phyloP scores from a whole-genome alignment of 2,329 filamentous ascomycete genomes.

The Xylaria arbuscula region DNA sequence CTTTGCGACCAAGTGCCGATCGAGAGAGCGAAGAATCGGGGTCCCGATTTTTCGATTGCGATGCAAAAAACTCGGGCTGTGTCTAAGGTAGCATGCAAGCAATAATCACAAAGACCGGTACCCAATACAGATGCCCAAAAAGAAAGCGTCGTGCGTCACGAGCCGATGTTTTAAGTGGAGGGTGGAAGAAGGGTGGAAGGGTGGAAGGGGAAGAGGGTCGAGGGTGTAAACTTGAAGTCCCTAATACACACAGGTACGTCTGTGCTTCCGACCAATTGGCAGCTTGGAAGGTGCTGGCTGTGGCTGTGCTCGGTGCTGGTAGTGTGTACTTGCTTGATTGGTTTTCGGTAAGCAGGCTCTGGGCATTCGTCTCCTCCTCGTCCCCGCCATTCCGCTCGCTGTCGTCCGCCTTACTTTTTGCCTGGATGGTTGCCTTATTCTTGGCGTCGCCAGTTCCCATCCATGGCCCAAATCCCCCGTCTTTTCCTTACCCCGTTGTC shows the following conservation, averaged over 20 bases:
- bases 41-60: background rate
- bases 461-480: slow-evolving; percentile 12
- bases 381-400: background rate
- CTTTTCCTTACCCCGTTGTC: background rate
- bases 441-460: slow-evolving; percentile 29
- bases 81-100: background rate
- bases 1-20: slow-evolving; percentile 11
- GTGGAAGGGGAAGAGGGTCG: background rate
- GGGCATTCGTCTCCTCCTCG: background rate
- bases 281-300: background rate
- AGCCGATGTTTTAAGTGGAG: slow-evolving; percentile 7
- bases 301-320: slow-evolving; percentile 18
- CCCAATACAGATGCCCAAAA: slow-evolving; percentile 9
- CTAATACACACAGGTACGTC: slow-evolving; percentile 8
- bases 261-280: background rate
- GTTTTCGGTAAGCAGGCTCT: slow-evolving; percentile 25
- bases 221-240: background rate
- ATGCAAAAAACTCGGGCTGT: slow-evolving; percentile 13
- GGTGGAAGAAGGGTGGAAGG: background rate
- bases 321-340: background rate
- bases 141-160: slow-evolving; percentile 17
- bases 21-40: background rate
- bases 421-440: slow-evolving; percentile 42
- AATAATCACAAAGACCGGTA: background rate
- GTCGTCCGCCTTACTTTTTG: slow-evolving; percentile 38